A percentile compares a stretch with the other conserved stretches of the same genome.
Conservation (phyloP, 371 early-diverging fungal genomes). For the Mucor lusitanicus region DNA sequence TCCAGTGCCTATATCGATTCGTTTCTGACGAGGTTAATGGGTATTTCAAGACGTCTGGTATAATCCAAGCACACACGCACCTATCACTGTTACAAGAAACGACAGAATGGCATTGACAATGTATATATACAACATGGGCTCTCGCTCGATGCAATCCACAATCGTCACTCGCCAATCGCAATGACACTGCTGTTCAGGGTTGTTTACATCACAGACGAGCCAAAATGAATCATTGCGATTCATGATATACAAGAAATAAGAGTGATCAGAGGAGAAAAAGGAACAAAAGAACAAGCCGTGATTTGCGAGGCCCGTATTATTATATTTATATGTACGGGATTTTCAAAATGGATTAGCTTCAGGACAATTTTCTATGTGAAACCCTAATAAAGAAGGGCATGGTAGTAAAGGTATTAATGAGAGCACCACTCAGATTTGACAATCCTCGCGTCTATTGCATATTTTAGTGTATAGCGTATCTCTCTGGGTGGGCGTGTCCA, state of each 20-base stretch:
- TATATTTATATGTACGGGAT: not conserved
- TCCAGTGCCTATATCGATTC: constrained; percentile 5
- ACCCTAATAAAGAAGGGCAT: not conserved
- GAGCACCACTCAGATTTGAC: not conserved
- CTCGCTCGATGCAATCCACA: constrained; percentile 25
- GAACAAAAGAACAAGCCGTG: not conserved
- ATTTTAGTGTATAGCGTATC: too few relatives aligned
- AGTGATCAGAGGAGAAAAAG: not conserved
- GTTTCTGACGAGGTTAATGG: not conserved
- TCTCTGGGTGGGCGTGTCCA: too few relatives aligned
- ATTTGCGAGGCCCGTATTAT: not conserved
- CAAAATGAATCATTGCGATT: constrained; percentile 23
- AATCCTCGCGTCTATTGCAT: not conserved
- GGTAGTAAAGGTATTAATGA: not conserved
- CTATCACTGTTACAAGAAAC: constrained; percentile 20
- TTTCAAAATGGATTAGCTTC: not conserved
- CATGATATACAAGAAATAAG: not conserved
- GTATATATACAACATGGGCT: constrained; percentile 27
- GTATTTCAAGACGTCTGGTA: too few relatives aligned
- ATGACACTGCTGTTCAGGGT: constrained; percentile 23
- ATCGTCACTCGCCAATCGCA: constrained; percentile 43
- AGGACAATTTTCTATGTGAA: not conserved
- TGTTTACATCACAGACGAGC: constrained; percentile 29
- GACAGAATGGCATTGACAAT: constrained; percentile 26
- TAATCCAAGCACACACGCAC: constrained; percentile 26